Evolutionary conservation across 768 basidiomycete species (phyloP).

Genomic region (Tricholoma bakamatsutake): DNA sequence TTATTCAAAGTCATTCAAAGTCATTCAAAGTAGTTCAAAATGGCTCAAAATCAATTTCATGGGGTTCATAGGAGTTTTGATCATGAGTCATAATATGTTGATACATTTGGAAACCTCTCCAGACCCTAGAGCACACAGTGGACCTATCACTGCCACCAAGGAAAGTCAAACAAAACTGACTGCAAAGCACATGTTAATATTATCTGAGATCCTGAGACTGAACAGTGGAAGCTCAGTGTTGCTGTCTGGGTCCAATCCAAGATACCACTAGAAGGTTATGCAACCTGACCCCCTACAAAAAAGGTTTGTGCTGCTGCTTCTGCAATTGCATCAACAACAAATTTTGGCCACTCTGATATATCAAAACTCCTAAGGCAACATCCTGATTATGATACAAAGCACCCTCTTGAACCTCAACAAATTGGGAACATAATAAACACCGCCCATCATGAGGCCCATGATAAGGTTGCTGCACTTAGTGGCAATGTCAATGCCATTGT

Average conservation of each 20-base stretch:
- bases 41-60: no score
- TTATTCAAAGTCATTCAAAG: no score
- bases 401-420: slow-evolving; percentile 23
- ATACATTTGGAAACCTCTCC: no score
- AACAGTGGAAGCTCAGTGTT: slow-evolving; percentile 11
- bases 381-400: background rate
- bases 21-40: no score
- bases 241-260: slow-evolving; percentile 15
- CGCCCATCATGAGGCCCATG: slow-evolving; percentile 10
- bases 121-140: no score
- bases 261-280: slow-evolving; percentile 14
- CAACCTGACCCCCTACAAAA: slow-evolving; percentile 13
- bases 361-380: slow-evolving; percentile 6
- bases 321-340: slow-evolving; percentile 5
- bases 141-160: no score
- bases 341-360: slow-evolving; percentile 12
- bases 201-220: background rate
- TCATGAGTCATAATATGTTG: no score
- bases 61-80: no score
- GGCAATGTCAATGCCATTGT: slow-evolving; percentile 23
- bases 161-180: slow-evolving; percentile 12
- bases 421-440: no score
- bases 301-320: slow-evolving; percentile 11
- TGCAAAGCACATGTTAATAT: slow-evolving; percentile 21
- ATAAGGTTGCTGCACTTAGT: slow-evolving; percentile 17